Conservation (phyloP, 2,329 filamentous ascomycete genomes). For the Colletotrichum tropicale region DNA sequence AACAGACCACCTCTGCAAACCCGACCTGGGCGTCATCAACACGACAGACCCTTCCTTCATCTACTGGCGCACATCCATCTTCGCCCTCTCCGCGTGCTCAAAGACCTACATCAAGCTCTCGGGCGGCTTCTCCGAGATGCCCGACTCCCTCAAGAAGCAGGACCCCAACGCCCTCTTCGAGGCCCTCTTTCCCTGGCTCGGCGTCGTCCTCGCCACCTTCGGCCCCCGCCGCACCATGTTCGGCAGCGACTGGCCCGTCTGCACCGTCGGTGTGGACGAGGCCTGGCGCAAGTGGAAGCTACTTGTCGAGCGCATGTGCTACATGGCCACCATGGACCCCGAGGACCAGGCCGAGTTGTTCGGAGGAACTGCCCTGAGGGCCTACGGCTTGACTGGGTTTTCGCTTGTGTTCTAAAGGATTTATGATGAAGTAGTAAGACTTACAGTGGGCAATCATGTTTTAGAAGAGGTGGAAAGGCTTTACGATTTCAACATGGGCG, state of each 20-base stretch:
- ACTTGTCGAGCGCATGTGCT: conserved; percentile 71
- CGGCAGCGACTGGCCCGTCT: conserved; percentile 93
- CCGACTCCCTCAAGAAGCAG: conserved; percentile 53
- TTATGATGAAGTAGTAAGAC: background rate
- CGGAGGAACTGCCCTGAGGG: conserved; percentile 72
- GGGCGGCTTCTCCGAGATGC: conserved; percentile 80
- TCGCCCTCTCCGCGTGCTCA: conserved; percentile 66
- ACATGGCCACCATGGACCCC: conserved; percentile 63
- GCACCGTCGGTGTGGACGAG: conserved; percentile 63
- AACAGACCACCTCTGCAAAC: conserved; percentile 88
- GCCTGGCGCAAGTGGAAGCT: conserved; percentile 80
- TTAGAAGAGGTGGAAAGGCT: background rate
- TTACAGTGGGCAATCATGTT: background rate
- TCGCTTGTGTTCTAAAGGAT: background rate
- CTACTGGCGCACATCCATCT: conserved; percentile 73
- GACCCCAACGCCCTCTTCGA: conserved; percentile 63
- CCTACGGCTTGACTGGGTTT: conserved; percentile 55
- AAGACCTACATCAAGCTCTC: conserved; percentile 91
- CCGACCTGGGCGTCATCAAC: conserved; percentile 71
- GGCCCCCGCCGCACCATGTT: conserved; percentile 80
- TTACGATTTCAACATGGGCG: background rate
- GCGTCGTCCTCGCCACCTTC: conserved; percentile 74
- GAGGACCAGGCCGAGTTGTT: conserved; percentile 72
- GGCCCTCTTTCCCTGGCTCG: conserved; percentile 72
- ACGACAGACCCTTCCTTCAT: conserved; percentile 63